Evolutionary conservation across 495 filamentous ascomycete genomes (phyloP).

Genomic region (Glonium stellatum): DNA sequence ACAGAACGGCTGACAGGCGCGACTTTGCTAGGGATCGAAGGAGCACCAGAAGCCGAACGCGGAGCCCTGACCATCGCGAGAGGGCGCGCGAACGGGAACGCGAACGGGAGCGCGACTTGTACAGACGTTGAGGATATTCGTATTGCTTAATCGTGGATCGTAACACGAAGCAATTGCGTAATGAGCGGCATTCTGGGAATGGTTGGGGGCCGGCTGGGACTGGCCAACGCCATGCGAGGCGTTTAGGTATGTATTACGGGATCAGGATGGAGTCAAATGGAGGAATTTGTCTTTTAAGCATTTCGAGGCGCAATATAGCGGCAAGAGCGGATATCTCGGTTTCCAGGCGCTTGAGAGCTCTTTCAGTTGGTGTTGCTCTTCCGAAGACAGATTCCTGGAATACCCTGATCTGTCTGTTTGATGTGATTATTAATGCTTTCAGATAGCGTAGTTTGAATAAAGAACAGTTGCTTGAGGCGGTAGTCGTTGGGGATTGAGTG

Average conservation of each 20-base stretch:
- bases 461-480: too few relatives aligned
- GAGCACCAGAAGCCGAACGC: conserved; percentile 14
- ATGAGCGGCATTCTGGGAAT: neutral
- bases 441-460: too few relatives aligned
- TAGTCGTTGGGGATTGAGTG: too few relatives aligned
- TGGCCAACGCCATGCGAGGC: neutral
- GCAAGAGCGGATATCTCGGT: neutral
- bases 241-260: neutral
- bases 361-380: neutral
- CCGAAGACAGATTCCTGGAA: neutral
- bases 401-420: too few relatives aligned
- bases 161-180: neutral
- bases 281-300: neutral
- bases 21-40: conserved; percentile 18
- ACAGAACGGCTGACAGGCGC: conserved; percentile 17
- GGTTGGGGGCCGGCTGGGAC: neutral
- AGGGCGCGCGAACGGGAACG: conserved; percentile 8
- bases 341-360: neutral
- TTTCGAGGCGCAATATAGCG: neutral
- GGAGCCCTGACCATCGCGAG: conserved; percentile 19
- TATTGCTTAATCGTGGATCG: neutral
- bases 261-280: neutral
- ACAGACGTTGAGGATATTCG: conserved; percentile 8
- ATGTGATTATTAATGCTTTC: too few relatives aligned
- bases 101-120: conserved; percentile 21